A percentile compares a stretch with the other conserved stretches of the same genome.
Evolutionary conservation across 2,329 filamentous ascomycete species (phyloP).

Genomic region (Aspergillus novoparasiticus): DNA sequence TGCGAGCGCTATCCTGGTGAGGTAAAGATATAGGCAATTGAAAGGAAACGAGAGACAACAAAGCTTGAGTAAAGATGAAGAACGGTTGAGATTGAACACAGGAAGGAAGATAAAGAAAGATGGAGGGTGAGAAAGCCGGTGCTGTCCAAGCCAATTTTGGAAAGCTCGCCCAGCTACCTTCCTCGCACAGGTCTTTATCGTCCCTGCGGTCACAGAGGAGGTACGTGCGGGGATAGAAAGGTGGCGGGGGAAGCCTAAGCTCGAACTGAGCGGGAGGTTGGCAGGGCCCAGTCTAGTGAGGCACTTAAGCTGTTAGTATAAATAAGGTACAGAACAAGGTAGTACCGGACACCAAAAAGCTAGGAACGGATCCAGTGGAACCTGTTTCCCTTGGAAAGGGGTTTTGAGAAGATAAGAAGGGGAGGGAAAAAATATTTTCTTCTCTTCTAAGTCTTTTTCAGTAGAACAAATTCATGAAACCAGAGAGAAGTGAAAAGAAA

Average conservation of each 20-base stretch:
- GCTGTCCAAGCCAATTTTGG: background rate
- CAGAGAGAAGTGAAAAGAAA: constrained; percentile 1
- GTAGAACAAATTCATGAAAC: background rate
- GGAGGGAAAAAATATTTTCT: background rate
- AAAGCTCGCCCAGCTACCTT: background rate
- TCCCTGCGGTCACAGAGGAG: background rate
- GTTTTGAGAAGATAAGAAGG: background rate
- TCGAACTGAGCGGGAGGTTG: constrained; percentile 2
- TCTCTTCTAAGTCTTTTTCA: background rate
- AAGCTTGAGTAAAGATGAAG: background rate
- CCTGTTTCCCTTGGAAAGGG: background rate
- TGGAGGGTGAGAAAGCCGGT: background rate
- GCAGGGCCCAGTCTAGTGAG: background rate
- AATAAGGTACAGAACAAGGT: background rate
- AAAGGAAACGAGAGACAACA: background rate
- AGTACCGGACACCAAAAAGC: background rate
- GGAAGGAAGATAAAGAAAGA: background rate
- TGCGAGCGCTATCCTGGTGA: background rate
- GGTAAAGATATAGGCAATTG: background rate
- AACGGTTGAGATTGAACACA: background rate
- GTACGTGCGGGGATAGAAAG: background rate
- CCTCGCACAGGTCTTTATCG: background rate
- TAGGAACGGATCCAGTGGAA: background rate
- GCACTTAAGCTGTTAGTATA: background rate
- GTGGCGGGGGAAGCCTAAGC: constrained; percentile 5